Evolutionary conservation across 305 asterid species (phyloP).

Genomic region (Fraxinus sp.): DNA sequence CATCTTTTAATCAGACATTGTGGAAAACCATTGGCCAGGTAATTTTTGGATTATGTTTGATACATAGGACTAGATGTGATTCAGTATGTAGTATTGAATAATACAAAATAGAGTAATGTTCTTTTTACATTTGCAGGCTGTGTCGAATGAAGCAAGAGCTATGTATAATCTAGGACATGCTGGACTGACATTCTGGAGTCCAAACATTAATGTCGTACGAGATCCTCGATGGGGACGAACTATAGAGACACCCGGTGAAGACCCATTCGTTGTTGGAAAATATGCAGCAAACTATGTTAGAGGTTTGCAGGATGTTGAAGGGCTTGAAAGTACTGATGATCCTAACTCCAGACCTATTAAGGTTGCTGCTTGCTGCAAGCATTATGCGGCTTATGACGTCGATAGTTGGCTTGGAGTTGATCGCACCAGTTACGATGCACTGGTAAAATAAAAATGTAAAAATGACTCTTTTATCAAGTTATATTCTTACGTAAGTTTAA

Average conservation of each 20-base stretch:
- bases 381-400: conserved; percentile 41
- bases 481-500: not conserved
- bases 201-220: conserved; percentile 40
- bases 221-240: conserved; percentile 58
- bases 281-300: conserved; percentile 39
- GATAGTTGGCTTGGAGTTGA: conserved; percentile 39
- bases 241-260: conserved; percentile 45
- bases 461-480: not conserved
- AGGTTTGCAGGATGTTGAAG: conserved; percentile 41
- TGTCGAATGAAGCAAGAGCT: conserved; percentile 49
- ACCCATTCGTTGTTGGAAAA: conserved; percentile 33
- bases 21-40: conserved; percentile 45
- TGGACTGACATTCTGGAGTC: conserved; percentile 54
- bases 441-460: not conserved
- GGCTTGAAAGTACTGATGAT: conserved; percentile 16
- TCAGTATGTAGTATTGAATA: not conserved
- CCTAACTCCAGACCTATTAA: conserved; percentile 36
- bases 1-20: conserved; percentile 35
- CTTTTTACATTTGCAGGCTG: conserved; percentile 24
- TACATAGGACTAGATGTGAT: not conserved
- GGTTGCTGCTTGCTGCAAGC: conserved; percentile 47
- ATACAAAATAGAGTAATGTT: not conserved
- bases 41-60: not conserved
- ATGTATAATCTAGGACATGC: conserved; percentile 47
- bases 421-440: conserved; percentile 31